Base-by-base conservation (phyloP, 2,329 filamentous ascomycete genomes). In the Calycina herbarum region DNA sequence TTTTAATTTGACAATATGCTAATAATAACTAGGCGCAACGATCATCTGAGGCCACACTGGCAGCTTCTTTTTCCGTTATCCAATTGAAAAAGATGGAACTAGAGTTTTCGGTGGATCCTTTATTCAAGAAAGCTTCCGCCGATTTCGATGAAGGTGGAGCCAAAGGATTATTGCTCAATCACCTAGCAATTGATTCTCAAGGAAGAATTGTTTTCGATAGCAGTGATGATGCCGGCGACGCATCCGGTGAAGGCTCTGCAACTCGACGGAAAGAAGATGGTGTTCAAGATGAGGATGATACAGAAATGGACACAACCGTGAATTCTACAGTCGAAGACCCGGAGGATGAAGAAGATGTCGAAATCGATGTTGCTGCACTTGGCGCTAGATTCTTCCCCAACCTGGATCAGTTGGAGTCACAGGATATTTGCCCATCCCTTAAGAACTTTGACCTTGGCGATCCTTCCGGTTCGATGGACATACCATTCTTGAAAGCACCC, bases 101-200 rank as follows among this genome's bases (percentile, higher is more conserved):
- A 57, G 95, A 99, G 75, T 97, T 99, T 71, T 89, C 94, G 0
- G 94, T 99, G 5, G 95, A 99, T 75, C 95, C 95, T 2, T 80
- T 99, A n/a, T 99, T 99, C 85, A 99, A 99, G 76, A 99, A 99
- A 76, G 94, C 94, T 0, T 96, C 94, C 5, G 95, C 95, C 56
- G 95, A 99, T 80, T 99, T 99, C 71, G 95, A 99, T 76, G 95
- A 99, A 80, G 95, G 95, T 24, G 95, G 95, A 64, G 95, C 95
- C 64, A 99, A 98, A 78, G 95, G 95, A 24, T 83, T 99, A 54
- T 83, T 99, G 24, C 84, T 99, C 38, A 99, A 99, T 75, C 94
- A 99, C 78, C 83, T 99, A n/a, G 92, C 94, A 75, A 97, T 99
- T 70, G 95, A 99, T 77, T 86, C 87, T 1, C 88, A 93, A 69